Conservation (phyloP, 2,329 filamentous ascomycete genomes). For the Penicillium italicum region DNA sequence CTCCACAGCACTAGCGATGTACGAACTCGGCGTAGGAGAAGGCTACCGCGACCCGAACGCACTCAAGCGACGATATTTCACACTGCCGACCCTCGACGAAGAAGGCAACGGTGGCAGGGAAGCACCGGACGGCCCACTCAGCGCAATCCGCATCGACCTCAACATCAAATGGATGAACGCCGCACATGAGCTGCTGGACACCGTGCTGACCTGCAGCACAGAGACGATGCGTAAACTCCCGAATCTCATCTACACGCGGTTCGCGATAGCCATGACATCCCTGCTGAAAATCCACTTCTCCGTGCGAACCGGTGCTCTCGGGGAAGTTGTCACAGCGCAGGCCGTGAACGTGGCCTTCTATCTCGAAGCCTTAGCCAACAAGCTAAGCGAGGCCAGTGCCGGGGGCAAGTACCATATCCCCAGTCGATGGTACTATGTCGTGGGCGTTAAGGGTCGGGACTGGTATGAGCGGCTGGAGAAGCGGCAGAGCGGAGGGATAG, state of each 20-base stretch:
- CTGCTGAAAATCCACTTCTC: slow-evolving; percentile 37
- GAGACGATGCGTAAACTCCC: slow-evolving; percentile 35
- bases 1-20: slow-evolving; percentile 31
- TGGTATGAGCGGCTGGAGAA: slow-evolving; percentile 34
- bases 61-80: slow-evolving; percentile 33
- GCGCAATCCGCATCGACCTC: slow-evolving; percentile 36
- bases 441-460: slow-evolving; percentile 31
- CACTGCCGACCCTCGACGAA: slow-evolving; percentile 28
- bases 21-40: slow-evolving; percentile 35
- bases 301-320: slow-evolving; percentile 29
- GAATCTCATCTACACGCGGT: slow-evolving; percentile 34
- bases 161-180: slow-evolving; percentile 39
- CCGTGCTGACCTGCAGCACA: slow-evolving; percentile 31
- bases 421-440: slow-evolving; percentile 32
- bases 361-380: slow-evolving; percentile 29
- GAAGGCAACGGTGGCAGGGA: slow-evolving; percentile 9
- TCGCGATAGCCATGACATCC: slow-evolving; percentile 32
- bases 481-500: slow-evolving; percentile 14
- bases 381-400: slow-evolving; percentile 34
- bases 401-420: slow-evolving; percentile 35
- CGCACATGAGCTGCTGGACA: slow-evolving; percentile 33
- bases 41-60: slow-evolving; percentile 37
- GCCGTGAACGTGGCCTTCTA: slow-evolving; percentile 33
- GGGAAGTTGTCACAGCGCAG: slow-evolving; percentile 31
- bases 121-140: slow-evolving; percentile 19